Conservation (phyloP, 257 asterid species). For the Mitragyna speciosa region DNA sequence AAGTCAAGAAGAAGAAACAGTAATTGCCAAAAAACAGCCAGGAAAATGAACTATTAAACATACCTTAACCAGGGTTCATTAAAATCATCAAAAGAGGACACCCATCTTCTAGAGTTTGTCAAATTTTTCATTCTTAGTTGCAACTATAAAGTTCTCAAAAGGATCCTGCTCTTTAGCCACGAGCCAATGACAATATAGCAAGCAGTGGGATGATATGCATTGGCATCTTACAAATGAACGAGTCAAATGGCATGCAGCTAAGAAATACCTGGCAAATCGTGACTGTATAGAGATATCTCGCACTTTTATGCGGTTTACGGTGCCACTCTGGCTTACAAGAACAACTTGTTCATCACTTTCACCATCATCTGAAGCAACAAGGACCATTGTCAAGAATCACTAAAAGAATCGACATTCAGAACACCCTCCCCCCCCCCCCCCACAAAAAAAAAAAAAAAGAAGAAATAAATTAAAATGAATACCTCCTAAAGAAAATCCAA, state of each 20-base stretch:
- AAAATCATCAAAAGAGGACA: neutral
- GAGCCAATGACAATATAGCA: neutral
- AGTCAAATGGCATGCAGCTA: neutral
- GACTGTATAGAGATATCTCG: slow-evolving; percentile 92
- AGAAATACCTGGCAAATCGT: slow-evolving; percentile 76
- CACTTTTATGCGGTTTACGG: slow-evolving; percentile 93
- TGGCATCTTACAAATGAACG: neutral
- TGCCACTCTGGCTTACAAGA: slow-evolving; percentile 98
- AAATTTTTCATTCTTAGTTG: neutral
- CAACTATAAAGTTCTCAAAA: neutral
- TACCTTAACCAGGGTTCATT: neutral
- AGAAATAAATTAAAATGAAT: slow-evolving; percentile 2
- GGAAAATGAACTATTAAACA: neutral
- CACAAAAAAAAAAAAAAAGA: too few species aligned
- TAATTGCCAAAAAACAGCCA: neutral
- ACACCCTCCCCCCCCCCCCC: too few species aligned
- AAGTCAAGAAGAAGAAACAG: neutral
- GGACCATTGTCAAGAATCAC: slow-evolving; percentile 14
- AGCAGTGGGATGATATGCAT: neutral
- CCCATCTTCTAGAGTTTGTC: neutral
- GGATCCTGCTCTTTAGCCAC: neutral
- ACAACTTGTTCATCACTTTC: slow-evolving; percentile 97
- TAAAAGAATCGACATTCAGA: neutral
- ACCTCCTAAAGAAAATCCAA: slow-evolving; percentile 91
- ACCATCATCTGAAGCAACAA: slow-evolving; percentile 67